phyloP scores from a whole-genome alignment of 2,329 filamentous ascomycete genomes.

The Alternaria ethzedia region DNA sequence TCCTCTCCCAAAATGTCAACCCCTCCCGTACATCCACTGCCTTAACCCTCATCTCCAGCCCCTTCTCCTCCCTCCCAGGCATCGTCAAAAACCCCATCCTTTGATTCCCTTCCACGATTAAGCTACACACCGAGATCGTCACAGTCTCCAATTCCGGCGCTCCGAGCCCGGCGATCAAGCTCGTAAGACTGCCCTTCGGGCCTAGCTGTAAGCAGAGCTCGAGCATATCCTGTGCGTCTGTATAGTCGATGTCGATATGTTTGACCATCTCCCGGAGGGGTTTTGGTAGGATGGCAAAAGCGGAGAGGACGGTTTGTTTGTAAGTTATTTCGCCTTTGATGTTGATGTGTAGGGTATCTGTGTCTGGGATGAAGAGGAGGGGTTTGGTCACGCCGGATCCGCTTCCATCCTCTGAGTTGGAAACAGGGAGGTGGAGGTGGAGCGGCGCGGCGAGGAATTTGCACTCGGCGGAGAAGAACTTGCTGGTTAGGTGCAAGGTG shows the following conservation, averaged over 20 bases:
- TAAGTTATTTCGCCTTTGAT: neutral
- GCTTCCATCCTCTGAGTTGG: neutral
- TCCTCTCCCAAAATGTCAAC: neutral
- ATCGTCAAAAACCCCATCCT: neutral
- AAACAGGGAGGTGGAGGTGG: neutral
- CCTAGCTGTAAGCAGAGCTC: neutral
- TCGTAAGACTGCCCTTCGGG: neutral
- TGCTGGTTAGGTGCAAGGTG: neutral
- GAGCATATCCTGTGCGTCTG: neutral
- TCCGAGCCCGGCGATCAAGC: neutral
- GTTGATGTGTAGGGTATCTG: neutral
- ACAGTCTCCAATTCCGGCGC: neutral
- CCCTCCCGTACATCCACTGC: neutral
- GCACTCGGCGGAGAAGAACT: neutral
- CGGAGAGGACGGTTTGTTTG: neutral
- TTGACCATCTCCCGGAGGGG: neutral
- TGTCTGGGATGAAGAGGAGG: neutral
- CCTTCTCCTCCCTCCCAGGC: neutral
- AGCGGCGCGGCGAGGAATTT: neutral
- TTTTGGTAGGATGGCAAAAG: rapidly evolving
- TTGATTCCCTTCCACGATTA: neutral
- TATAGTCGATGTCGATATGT: neutral
- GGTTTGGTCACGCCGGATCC: neutral
- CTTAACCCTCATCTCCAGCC: neutral
- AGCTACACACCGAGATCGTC: neutral